Conservation (phyloP, 2,329 filamentous ascomycete genomes). For the Calonectria crousiana region DNA sequence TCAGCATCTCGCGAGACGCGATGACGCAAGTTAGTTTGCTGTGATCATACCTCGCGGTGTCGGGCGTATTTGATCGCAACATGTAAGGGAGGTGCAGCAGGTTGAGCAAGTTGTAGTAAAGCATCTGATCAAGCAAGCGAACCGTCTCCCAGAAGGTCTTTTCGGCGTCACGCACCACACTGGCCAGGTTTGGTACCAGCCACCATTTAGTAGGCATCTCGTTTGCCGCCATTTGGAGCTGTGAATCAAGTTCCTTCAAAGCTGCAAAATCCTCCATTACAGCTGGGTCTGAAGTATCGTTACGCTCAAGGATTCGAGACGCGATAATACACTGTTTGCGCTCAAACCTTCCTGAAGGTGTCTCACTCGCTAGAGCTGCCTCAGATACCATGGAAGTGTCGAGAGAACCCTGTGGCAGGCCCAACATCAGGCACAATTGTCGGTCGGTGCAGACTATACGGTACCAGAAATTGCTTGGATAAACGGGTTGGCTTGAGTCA, state of each 20-base stretch:
- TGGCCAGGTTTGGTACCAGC: conserved; percentile 44
- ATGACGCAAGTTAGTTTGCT: conserved; percentile 52
- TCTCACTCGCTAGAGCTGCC: conserved; percentile 33
- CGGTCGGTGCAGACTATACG: conserved; percentile 53
- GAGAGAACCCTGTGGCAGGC: conserved; percentile 49
- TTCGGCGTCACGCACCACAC: conserved; percentile 25
- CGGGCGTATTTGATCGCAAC: conserved; percentile 36
- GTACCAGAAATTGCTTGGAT: conserved; percentile 50
- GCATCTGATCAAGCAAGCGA: conserved; percentile 50
- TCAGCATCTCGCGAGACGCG: conserved; percentile 53
- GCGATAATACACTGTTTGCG: conserved; percentile 48
- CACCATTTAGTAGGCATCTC: conserved; percentile 52
- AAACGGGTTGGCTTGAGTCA: background rate
- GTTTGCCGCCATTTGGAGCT: conserved; percentile 47
- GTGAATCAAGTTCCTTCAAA: conserved; percentile 49
- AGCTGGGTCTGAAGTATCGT: conserved; percentile 38
- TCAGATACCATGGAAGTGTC: conserved; percentile 37
- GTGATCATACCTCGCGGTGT: conserved; percentile 44
- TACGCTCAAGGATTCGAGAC: conserved; percentile 53
- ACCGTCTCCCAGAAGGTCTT: conserved; percentile 46
- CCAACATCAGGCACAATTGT: conserved; percentile 54
- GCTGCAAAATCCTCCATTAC: conserved; percentile 36
- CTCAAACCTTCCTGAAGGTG: conserved; percentile 47
- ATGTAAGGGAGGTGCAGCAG: conserved; percentile 57
- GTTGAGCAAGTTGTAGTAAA: conserved; percentile 53